These are phyloP conservation scores for Phytophthora chlamydospora DNA, from an alignment of 352 stramenopile species.

Conservation along the genomic window DNA sequence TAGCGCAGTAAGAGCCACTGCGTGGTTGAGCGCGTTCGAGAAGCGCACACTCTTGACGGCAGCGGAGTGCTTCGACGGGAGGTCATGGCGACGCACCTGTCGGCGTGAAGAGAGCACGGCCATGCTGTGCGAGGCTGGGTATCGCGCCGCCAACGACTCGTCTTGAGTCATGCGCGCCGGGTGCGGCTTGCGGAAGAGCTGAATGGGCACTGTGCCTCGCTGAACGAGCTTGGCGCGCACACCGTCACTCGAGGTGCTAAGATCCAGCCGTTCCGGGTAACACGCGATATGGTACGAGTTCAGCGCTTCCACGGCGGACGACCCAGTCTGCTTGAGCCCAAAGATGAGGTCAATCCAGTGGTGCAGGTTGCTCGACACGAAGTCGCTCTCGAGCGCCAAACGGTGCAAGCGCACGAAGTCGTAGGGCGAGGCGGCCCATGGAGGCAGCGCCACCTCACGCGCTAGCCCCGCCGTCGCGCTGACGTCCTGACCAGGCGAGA, in stretches of 20 bases:
- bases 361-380: constrained; percentile 97
- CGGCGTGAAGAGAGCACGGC: constrained; percentile 76
- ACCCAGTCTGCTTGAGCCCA: constrained; percentile 95
- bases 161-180: constrained; percentile 78
- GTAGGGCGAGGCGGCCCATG: constrained; percentile 95
- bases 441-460: constrained; percentile 92
- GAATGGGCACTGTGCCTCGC: constrained; percentile 75
- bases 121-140: constrained; percentile 73
- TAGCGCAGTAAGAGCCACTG: constrained; percentile 51
- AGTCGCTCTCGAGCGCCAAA: constrained; percentile 97
- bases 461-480: constrained; percentile 57
- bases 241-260: constrained; percentile 64
- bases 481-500: constrained; percentile 45
- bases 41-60: constrained; percentile 79
- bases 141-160: constrained; percentile 73
- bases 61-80: constrained; percentile 72
- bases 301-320: constrained; percentile 80
- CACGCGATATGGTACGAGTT: constrained; percentile 95
- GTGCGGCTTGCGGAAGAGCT: constrained; percentile 82
- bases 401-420: constrained; percentile 97
- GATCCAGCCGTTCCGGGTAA: constrained; percentile 78
- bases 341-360: constrained; percentile 99
- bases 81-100: constrained; percentile 82
- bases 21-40: constrained; percentile 74
- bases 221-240: constrained; percentile 68